Percentiles rank a stretch among this genome's conserved stretches.
Conservation (phyloP, 371 early-diverging fungal genomes). For the Mucor saturninus region DNA sequence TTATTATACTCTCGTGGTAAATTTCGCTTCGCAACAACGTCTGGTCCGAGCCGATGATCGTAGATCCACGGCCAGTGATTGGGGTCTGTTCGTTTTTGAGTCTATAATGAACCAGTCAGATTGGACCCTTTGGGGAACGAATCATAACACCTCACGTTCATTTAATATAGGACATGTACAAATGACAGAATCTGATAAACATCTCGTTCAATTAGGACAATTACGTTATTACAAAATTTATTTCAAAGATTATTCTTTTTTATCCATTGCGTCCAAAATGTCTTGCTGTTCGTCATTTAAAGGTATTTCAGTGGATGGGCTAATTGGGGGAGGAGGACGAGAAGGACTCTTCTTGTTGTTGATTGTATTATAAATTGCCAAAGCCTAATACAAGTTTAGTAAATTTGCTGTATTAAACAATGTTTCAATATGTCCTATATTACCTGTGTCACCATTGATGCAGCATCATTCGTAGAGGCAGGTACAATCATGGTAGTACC, state of each 20-base stretch:
- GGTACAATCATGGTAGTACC: conserved; percentile 94
- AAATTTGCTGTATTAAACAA: not conserved
- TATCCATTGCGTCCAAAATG: not conserved
- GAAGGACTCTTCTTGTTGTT: conserved; percentile 39
- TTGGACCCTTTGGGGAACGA: not conserved
- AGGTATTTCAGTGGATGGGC: not conserved
- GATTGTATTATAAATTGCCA: conserved; percentile 58
- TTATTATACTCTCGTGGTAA: not conserved
- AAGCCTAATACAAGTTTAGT: conserved; percentile 40
- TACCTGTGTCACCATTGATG: conserved; percentile 85
- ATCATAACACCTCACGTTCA: not conserved
- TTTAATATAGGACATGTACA: not conserved
- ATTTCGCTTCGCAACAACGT: not conserved
- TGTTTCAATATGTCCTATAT: not conserved
- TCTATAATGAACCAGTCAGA: not conserved
- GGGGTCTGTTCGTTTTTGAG: not conserved
- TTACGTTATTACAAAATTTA: not conserved
- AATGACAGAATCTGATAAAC: no score
- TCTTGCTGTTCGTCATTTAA: not conserved
- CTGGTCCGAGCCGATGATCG: conserved; percentile 7
- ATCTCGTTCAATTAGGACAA: not conserved
- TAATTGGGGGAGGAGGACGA: not conserved
- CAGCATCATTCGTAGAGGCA: conserved; percentile 80
- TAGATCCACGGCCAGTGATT: not conserved
- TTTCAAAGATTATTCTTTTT: conserved; percentile 2